Base-by-base conservation (phyloP, 192 early-diverging fungal genomes). In the Phycomyces nitens region DNA sequence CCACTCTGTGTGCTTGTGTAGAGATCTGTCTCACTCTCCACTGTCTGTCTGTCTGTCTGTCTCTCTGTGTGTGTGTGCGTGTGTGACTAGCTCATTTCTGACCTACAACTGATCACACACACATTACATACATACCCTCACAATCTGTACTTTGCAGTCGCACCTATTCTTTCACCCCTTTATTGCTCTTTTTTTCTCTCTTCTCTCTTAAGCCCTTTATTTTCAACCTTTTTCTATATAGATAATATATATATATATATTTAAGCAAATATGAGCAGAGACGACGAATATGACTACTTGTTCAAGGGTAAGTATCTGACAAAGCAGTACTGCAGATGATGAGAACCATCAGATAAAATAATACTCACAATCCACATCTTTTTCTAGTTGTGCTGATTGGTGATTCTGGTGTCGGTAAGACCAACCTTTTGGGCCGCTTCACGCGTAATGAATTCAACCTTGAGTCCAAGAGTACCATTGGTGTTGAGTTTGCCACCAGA, bases 401-500 rank as follows among this genome's bases (percentile, higher is more conserved):
- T 38, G 82, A 84, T 47, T 75, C 79, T 38, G 71, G 76, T 24
- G 82, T 84, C 60, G 82, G 82, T 54, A 99, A 99, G 77, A 96
- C 97, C 72, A 97, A 96, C 79, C 90, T 99, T 34, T 87, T 99
- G 57, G 86, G 89, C 64, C 89, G 97, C 63, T 99, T 98, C 79
- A 95, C 95, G 39, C 91, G 94, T 65, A 95, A 98, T 81, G 95
- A 97, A 78, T 99, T 99, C 79, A 96, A 94, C 79, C 82, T 96
- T 63, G 94, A 96, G 74, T 97, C 95, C 62, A 98, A 97, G 80
- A 95, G 95, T 34, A 99, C 97, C 56, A 99, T 99, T 77, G 97
- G 97, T 69, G 94, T 99, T 56, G 97, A 99, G 73, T 99, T 98
- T 78, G 94, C 93, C 42, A 98, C 94, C 29, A 83, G 95, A 65